Evolutionary conservation across 768 basidiomycete species (phyloP).

Genomic region (Mycena belliarum): DNA sequence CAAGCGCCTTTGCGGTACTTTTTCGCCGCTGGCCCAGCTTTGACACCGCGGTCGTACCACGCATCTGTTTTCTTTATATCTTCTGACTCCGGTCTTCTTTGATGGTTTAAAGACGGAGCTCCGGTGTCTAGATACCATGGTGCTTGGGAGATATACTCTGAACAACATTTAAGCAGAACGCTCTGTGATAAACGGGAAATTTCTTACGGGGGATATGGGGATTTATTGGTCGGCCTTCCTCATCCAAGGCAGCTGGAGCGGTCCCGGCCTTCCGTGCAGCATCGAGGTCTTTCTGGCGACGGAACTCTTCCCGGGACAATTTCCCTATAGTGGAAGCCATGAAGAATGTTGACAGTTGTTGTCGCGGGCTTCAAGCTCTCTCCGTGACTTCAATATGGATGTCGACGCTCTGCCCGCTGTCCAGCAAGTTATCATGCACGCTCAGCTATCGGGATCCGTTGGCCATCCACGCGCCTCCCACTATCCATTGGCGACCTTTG

Average conservation of each 20-base stretch:
- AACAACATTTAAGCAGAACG: slow-evolving; percentile 2
- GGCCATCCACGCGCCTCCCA: not conserved
- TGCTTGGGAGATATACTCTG: slow-evolving; percentile 97
- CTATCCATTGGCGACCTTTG: slow-evolving; percentile 3
- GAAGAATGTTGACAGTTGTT: slow-evolving; percentile 11
- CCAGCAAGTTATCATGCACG: not conserved
- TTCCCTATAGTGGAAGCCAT: slow-evolving; percentile 57
- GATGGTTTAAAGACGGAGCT: slow-evolving; percentile 90
- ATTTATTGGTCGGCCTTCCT: slow-evolving; percentile 94
- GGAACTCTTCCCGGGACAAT: slow-evolving; percentile 91
- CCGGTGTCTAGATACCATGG: slow-evolving; percentile 99
- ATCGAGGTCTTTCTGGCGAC: slow-evolving; percentile 94
- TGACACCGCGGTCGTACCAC: slow-evolving; percentile 89
- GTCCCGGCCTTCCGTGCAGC: slow-evolving; percentile 98
- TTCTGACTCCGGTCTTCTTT: slow-evolving; percentile 72
- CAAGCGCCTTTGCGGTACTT: slow-evolving; percentile 98
- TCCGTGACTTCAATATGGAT: too few species aligned
- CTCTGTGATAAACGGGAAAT: not conserved
- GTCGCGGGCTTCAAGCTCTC: not conserved
- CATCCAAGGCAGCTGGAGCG: slow-evolving; percentile 92
- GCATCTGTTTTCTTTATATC: slow-evolving; percentile 73
- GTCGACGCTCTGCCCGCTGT: not conserved
- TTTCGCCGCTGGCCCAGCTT: slow-evolving; percentile 88
- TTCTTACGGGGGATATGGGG: slow-evolving; percentile 95
- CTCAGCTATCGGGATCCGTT: not conserved